These are phyloP conservation scores for Aspergillus costaricaensis DNA, from an alignment of 2,329 filamentous ascomycete genomes.

Conservation along the genomic window DNA sequence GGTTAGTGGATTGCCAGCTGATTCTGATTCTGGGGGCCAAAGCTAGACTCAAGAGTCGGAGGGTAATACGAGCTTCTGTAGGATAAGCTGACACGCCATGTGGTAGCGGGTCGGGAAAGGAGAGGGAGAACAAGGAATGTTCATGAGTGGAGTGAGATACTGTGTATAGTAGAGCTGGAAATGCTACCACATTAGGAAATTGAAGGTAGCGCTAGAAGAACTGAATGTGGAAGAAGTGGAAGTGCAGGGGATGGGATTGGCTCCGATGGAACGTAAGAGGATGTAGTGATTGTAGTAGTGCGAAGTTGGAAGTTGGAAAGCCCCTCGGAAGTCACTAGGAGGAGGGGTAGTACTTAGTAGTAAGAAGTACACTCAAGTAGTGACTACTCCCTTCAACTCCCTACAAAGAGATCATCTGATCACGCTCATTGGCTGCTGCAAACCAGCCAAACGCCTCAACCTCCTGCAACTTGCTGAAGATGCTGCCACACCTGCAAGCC, in stretches of 20 bases:
- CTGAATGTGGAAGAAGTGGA: too few species aligned
- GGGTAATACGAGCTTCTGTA: neutral
- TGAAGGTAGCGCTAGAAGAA: too few species aligned
- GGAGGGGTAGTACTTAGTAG: too few species aligned
- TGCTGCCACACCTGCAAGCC: neutral
- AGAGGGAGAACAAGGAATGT: neutral
- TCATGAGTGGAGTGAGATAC: too few species aligned
- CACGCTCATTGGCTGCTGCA: neutral
- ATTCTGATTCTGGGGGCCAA: neutral
- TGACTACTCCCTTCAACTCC: too few species aligned
- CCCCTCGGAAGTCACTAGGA: too few species aligned
- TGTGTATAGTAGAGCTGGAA: neutral
- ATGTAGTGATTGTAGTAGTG: too few species aligned
- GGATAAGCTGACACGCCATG: neutral
- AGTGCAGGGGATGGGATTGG: too few species aligned
- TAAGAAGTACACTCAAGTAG: too few species aligned
- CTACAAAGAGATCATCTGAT: neutral
- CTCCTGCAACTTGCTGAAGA: neutral
- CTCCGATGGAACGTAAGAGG: too few species aligned
- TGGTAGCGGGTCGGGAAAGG: neutral
- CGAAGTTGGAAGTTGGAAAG: neutral
- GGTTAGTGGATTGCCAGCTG: neutral
- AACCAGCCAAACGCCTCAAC: neutral
- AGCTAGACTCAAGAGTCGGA: neutral
- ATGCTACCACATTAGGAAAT: too few species aligned